Base-by-base conservation (phyloP, 2,329 filamentous ascomycete species). In the Ceratocystis papillata region DNA sequence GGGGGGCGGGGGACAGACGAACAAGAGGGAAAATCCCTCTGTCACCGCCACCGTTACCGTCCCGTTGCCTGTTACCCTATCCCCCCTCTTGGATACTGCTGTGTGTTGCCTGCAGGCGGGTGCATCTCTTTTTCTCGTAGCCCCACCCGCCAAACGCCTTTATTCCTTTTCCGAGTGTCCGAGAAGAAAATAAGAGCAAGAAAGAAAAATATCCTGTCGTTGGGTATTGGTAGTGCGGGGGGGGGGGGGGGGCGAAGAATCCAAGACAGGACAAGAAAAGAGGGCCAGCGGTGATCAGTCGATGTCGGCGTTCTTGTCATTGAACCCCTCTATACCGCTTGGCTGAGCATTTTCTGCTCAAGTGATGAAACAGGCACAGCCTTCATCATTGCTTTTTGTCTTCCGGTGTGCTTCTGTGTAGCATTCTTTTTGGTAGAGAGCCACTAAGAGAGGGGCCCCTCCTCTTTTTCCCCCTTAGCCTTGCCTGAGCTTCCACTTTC, bases 351-450 rank as follows among this genome's bases (percentile, higher is more conserved):
- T 15, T 57, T 30, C n/a, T 57, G 22, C 22, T 22, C 48, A 22
- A 20, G 48, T 20, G n/a, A 50, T 57, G 53, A 63, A 63, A 63
- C 61, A 63, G 45, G 37, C 61, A 63, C 61, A 63, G 61, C 61
- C 61, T 63, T 28, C 61, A 30, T 33, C 28, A 2, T n/a, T 63
- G 10, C 22, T 8, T 25, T 50, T 10, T 50, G 48, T 22, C n/a
- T 50, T 25, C 22, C 48, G 7, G n/a, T 25, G 8, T 25, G 20
- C 22, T 50, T 50, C 20, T 48, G 46, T 62, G 37, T 28, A 15
- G 50, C 25, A 15, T 55, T 55, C 25, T 25, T 25, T 55, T 55
- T 25, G 28, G 10, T 5, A 30, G 25, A 28, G 10, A 17, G 53
- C 2, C 53, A 57, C 22, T 1, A 22, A 7, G 28, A 55, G n/a